A percentile compares a stretch with the other conserved stretches of the same genome.
Evolutionary conservation across 306 rosid genomes (phyloP).

Genomic region (Cyamopsis tetragonoloba): DNA sequence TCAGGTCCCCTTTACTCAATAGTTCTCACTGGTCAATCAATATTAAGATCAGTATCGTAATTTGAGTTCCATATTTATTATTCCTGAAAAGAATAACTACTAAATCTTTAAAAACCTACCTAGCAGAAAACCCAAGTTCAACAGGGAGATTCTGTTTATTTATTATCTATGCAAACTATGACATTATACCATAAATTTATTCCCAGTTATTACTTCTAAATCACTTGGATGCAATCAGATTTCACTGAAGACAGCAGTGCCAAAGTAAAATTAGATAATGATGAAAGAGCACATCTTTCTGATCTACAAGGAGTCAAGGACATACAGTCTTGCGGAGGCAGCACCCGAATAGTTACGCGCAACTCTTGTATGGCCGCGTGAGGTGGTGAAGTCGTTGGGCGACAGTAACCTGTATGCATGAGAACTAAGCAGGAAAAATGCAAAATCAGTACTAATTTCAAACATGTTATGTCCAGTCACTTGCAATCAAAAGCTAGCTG

Average conservation of each 20-base stretch:
- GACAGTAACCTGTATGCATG: slow-evolving; percentile 98
- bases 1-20: background rate
- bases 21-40: background rate
- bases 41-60: background rate
- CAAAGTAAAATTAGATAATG: background rate
- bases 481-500: slow-evolving; percentile 12
- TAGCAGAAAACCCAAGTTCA: background rate
- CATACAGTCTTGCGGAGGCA: slow-evolving; percentile 93
- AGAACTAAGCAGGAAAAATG: slow-evolving; percentile 58
- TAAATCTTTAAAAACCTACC: background rate
- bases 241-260: background rate
- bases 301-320: slow-evolving; percentile 22
- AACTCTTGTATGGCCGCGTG: slow-evolving; percentile 84
- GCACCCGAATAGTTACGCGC: slow-evolving; percentile 66
- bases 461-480: background rate
- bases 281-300: slow-evolving; percentile 12
- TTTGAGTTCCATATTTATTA: background rate
- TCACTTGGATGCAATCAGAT: background rate
- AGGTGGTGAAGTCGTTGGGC: slow-evolving; percentile 93
- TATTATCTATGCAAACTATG: background rate
- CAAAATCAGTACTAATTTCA: slow-evolving; percentile 30
- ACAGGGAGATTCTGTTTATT: background rate
- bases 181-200: background rate
- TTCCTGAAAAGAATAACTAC: background rate
- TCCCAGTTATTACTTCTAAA: background rate